Conservation (phyloP, 2,329 filamentous ascomycete species). For the Ophiostoma himal-ulmi region DNA sequence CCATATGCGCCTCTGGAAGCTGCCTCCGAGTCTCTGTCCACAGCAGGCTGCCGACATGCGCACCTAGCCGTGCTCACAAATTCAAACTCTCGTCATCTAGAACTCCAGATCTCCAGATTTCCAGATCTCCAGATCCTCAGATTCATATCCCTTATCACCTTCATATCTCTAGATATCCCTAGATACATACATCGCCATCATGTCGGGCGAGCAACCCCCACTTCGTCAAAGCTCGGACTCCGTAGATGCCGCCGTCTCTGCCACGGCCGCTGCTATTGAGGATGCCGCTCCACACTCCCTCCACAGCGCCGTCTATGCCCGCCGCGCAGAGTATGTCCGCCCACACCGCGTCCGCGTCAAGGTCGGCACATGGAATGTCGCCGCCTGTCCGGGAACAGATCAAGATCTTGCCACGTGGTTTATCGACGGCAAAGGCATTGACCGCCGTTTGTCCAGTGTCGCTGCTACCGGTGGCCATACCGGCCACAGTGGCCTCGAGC, state of each 20-base stretch:
- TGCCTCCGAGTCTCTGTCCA: not conserved
- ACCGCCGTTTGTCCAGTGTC: constrained; percentile 53
- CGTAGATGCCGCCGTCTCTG: constrained; percentile 37
- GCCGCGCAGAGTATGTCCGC: constrained; percentile 72
- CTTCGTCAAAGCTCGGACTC: constrained; percentile 35
- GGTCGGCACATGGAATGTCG: constrained; percentile 93
- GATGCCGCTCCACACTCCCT: constrained; percentile 48
- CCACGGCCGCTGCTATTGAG: not conserved
- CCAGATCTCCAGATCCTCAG: not conserved
- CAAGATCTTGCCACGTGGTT: constrained; percentile 89
- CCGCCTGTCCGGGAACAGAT: constrained; percentile 74
- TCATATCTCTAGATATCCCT: not conserved
- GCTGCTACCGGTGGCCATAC: constrained; percentile 30
- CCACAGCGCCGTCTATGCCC: constrained; percentile 61
- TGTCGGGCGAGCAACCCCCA: not conserved
- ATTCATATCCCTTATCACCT: not conserved
- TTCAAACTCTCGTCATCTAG: not conserved
- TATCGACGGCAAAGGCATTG: constrained; percentile 65
- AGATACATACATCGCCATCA: not conserved
- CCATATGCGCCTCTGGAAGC: not conserved
- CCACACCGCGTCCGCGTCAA: constrained; percentile 74
- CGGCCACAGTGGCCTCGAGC: constrained; percentile 36
- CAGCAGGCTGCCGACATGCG: not conserved
- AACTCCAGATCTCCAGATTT: not conserved
- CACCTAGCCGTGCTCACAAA: not conserved